Evolutionary conservation across 306 rosid species (phyloP), one percentile per base, ranked within the genome.

Genomic region (Morella rubra): DNA sequence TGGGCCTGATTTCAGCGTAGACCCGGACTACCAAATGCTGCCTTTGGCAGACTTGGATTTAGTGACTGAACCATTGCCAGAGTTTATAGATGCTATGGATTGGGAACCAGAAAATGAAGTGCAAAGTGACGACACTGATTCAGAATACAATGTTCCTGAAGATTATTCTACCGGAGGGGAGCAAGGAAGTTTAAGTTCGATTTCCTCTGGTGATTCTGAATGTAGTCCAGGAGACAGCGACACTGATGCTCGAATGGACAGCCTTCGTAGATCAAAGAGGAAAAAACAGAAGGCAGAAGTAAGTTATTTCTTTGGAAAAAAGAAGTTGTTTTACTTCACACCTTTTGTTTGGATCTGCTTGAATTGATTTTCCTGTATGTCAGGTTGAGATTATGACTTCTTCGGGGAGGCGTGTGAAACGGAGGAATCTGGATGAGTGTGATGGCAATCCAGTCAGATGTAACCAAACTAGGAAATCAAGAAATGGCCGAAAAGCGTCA

Each of bases 321-420:
- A 76, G 69, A 64, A 61, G 59, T 32, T 6, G 49, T 37, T 67
- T 46, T 58, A 77, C 61, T 47, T 68, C 7, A 12, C n/a, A 22
- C 27, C 24, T 65, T 50, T 69, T 44, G 37, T 71, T 73, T 69
- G 61, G 40, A 46, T 69, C 37, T 65, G 64, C 80, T 73, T 70
- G 71, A 84, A 41, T 79, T 75, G 56, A 83, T 83, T 72, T 44
- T 58, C 24, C 58, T 76, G 79, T 45, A 37, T 78, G 73, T 80
- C 93, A 93, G 99, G 77, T 66, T 70, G 98, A 89, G 83, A 80
- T 91, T 75, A 84, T 81, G 93, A 92, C 97, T 73, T 96, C 98
- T 82, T 96, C 99, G 74, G 99, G 99, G 74, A 96, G 99, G 86
- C 96, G 93, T 52, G 92, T 92, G 73, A 96, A 96, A 85, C 86